These are phyloP conservation scores for Onygenales sp. DNA, from an alignment of 2,329 filamentous ascomycete genomes.

Conservation along the genomic window DNA sequence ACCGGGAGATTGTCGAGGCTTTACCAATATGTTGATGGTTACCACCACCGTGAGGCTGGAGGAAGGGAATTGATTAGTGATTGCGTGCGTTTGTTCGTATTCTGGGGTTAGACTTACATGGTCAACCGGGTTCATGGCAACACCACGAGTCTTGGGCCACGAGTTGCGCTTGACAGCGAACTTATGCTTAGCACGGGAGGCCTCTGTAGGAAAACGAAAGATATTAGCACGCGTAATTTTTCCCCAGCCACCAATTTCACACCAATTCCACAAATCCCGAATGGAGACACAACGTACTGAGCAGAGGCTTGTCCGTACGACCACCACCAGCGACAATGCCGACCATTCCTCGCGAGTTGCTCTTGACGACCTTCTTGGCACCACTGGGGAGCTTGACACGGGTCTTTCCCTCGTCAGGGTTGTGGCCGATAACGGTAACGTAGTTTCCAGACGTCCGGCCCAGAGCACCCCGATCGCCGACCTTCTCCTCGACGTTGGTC, in stretches of 20 bases:
- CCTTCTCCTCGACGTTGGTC: conserved; percentile 98
- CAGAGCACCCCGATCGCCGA: conserved; percentile 90
- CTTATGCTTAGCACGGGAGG: conserved; percentile 99
- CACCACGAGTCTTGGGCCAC: conserved; percentile 99
- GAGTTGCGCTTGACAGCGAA: conserved; percentile 99
- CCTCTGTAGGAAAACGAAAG: conserved; percentile 53
- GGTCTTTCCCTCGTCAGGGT: conserved; percentile 98
- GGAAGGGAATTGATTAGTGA: conserved; percentile 5
- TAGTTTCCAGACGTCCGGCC: conserved; percentile 99
- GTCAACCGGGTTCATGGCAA: conserved; percentile 99
- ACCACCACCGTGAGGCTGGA: conserved; percentile 84
- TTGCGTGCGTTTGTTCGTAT: too few species aligned
- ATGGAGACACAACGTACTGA: conserved; percentile 51
- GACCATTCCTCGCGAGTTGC: conserved; percentile 91
- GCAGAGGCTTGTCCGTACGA: conserved; percentile 97
- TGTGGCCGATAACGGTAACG: conserved; percentile 95
- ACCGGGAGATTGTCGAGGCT: conserved; percentile 97
- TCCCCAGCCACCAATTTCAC: too few species aligned
- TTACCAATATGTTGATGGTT: conserved; percentile 99
- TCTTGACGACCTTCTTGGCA: conserved; percentile 98
- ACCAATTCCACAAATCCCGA: neutral
- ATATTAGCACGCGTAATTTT: neutral
- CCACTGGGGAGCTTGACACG: conserved; percentile 98
- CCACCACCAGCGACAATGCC: conserved; percentile 99
- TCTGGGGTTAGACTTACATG: conserved; percentile 49